Evolutionary conservation across 371 early-diverging fungal species (phyloP).

Genomic region (Mortierella sp.): DNA sequence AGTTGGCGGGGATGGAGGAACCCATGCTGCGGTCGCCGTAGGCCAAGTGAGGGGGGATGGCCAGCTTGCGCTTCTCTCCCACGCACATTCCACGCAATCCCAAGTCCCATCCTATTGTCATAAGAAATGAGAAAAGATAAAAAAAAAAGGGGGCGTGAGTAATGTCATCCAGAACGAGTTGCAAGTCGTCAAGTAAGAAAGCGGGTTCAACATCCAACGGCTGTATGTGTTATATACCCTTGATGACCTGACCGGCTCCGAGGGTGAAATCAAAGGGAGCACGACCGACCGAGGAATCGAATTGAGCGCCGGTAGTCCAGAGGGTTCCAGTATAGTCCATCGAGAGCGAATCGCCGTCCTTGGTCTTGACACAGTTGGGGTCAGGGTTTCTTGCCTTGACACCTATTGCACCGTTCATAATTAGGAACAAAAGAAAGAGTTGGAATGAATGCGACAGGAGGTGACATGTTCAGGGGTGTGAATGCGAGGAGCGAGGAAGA

Average conservation of each 20-base stretch:
- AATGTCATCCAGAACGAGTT: neutral
- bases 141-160: neutral
- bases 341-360: conserved; percentile 59
- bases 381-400: conserved; percentile 59
- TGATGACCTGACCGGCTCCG: conserved; percentile 59
- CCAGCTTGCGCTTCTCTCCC: conserved; percentile 74
- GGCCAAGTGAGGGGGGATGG: conserved; percentile 67
- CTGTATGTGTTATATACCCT: conserved; percentile 21
- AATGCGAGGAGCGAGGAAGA: neutral
- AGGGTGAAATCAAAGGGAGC: conserved; percentile 70
- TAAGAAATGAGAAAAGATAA: neutral
- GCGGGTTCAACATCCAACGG: neutral
- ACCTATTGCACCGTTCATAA: conserved; percentile 16
- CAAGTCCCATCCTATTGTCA: conserved; percentile 67
- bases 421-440: neutral
- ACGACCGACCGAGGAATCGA: conserved; percentile 67
- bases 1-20: conserved; percentile 40
- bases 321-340: conserved; percentile 70
- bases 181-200: too few species aligned
- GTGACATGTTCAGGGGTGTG: neutral
- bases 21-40: conserved; percentile 47
- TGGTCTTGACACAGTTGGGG: conserved; percentile 50
- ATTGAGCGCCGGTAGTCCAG: conserved; percentile 62
- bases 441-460: neutral
- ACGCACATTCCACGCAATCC: conserved; percentile 77